Conservation (phyloP, 768 basidiomycete genomes). For the Hericium rajendrae region DNA sequence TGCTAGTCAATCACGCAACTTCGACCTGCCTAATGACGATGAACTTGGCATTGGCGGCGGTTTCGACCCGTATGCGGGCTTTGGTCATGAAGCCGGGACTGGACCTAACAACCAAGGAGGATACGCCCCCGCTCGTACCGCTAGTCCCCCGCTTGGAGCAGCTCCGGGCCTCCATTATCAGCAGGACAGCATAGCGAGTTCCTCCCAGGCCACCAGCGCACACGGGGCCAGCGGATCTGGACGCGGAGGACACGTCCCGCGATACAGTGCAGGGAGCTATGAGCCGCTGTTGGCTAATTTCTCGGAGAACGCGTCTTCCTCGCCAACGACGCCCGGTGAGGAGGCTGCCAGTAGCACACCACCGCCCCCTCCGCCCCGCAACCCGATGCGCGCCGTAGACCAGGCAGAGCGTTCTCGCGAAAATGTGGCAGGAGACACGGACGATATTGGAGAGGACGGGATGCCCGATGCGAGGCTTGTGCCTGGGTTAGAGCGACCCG, state of each 20-base stretch:
- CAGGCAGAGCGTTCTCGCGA: background rate
- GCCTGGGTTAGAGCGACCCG: background rate
- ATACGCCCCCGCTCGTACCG: conserved; percentile 38
- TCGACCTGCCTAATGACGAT: conserved; percentile 11
- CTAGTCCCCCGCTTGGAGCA: conserved; percentile 32
- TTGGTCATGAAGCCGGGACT: conserved; percentile 11
- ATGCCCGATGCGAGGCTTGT: conserved; percentile 4
- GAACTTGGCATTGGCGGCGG: conserved; percentile 4
- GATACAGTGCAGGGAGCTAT: conserved; percentile 46
- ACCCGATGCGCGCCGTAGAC: conserved; percentile 3
- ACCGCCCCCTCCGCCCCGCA: conserved; percentile 7
- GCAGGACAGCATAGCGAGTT: conserved; percentile 1
- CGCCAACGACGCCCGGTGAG: background rate
- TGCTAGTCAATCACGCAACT: conserved; percentile 11
- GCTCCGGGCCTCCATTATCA: conserved; percentile 9
- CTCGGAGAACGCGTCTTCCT: background rate
- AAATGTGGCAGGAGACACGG: background rate
- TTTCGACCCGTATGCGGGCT: conserved; percentile 8
- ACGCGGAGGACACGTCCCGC: conserved; percentile 32
- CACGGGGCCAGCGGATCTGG: conserved; percentile 17
- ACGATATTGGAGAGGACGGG: background rate
- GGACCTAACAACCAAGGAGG: conserved; percentile 24
- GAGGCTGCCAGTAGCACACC: background rate
- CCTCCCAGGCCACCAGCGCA: conserved; percentile 13
- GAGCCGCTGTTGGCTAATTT: conserved; percentile 45